Conservation (phyloP, 2,329 filamentous ascomycete species). For the Aspergillus hortae region DNA sequence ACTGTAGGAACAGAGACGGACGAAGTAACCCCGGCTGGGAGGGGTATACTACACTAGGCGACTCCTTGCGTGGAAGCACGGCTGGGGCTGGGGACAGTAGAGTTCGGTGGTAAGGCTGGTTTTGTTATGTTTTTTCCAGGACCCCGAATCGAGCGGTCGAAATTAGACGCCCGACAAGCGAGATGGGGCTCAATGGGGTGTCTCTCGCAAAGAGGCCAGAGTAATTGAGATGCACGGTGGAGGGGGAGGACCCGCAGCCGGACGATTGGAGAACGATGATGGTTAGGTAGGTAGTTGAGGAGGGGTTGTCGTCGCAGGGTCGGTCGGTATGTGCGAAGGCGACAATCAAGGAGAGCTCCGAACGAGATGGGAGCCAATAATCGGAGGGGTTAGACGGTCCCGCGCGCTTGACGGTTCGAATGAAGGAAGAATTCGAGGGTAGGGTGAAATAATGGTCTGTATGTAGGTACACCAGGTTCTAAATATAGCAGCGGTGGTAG, state of each 20-base stretch:
- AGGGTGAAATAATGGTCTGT: conserved; percentile 13
- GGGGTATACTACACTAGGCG: conserved; percentile 12
- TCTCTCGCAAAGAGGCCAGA: conserved; percentile 3
- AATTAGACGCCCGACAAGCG: conserved; percentile 11
- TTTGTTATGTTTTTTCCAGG: conserved; percentile 5
- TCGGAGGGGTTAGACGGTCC: conserved; percentile 9
- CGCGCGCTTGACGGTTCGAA: conserved; percentile 16
- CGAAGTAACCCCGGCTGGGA: conserved; percentile 12
- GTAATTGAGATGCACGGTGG: conserved; percentile 2
- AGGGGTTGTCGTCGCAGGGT: conserved; percentile 12
- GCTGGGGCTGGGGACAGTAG: conserved; percentile 7
- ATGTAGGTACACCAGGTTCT: conserved; percentile 20
- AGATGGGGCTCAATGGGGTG: conserved; percentile 6
- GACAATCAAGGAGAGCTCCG: conserved; percentile 8
- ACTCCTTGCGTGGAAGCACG: conserved; percentile 21
- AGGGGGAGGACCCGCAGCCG: background rate
- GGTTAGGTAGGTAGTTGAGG: conserved; percentile 2
- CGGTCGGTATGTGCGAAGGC: conserved; percentile 1
- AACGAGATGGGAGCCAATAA: conserved; percentile 16
- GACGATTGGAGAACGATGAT: background rate
- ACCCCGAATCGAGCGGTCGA: conserved; percentile 2
- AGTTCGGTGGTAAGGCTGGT: background rate
- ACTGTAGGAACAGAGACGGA: conserved; percentile 2
- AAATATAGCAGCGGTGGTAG: conserved; percentile 32
- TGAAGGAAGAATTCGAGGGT: conserved; percentile 1